Conservation (phyloP, 1,139 yeast species). For the Lodderomyces pseudojiufengensis region DNA sequence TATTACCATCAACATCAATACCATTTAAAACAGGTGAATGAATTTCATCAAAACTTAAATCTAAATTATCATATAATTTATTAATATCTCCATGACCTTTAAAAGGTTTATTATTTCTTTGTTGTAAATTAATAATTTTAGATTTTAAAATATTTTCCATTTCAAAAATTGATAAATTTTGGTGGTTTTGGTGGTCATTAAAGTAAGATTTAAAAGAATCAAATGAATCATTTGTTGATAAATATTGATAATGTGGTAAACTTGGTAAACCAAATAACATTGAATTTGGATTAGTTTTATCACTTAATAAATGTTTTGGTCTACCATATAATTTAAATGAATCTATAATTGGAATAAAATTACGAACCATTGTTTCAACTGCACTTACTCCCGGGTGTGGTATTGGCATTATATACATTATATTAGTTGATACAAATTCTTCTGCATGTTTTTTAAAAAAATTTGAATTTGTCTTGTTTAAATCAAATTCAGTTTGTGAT, state of each 20-base stretch:
- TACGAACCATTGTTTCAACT: constrained; percentile 55
- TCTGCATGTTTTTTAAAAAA: constrained; percentile 25
- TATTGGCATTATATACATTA: constrained; percentile 49
- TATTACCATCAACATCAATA: constrained; percentile 4
- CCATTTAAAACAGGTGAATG: constrained; percentile 16
- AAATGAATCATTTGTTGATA: constrained; percentile 38
- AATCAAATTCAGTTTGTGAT: constrained; percentile 7
- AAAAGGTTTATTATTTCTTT: constrained; percentile 13
- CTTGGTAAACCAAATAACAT: constrained; percentile 56
- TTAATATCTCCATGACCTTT: constrained; percentile 34
- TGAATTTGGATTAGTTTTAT: constrained; percentile 42
- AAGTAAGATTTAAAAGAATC: constrained; percentile 26
- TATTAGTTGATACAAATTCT: constrained; percentile 34
- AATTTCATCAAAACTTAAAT: constrained; percentile 19
- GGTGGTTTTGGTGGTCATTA: no score
- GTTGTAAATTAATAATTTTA: constrained; percentile 14
- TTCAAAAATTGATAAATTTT: constrained; percentile 5
- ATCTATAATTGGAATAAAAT: constrained; percentile 51
- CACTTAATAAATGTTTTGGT: constrained; percentile 47
- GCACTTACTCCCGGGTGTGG: constrained; percentile 55
- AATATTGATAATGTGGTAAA: constrained; percentile 50
- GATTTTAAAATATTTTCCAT: constrained; percentile 10
- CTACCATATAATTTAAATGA: constrained; percentile 54
- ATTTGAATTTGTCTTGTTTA: constrained; percentile 15
- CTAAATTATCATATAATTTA: constrained; percentile 28